Evolutionary conservation across 257 asterid genomes (phyloP), one percentile per base, ranked within the genome.

Genomic region (Coffea canephora): DNA sequence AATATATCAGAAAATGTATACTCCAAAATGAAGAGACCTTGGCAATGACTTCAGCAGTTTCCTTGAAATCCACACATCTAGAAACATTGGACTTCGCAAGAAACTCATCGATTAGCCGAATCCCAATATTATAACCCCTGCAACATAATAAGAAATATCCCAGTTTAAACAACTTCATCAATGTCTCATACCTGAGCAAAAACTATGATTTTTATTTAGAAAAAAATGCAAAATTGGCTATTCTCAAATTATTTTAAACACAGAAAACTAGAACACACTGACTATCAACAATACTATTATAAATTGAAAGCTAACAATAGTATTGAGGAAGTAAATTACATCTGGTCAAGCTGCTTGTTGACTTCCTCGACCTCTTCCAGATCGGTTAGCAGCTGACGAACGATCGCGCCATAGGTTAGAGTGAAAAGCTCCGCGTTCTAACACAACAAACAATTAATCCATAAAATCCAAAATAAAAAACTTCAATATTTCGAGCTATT

Each of bases 321-420:
- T 0, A 21, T 5, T 31, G 11, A 25, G 50, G 3, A 19, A 46
- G 77, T 34, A 61, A 78, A 67, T 85, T 86, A 96, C 97, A 94
- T 94, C 85, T 91, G 99, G 85, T 96, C 97, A 70, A 94, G 98
- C 90, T 96, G 98, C 65, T 93, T 95, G 84, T 93, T 93, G 86
- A 92, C 99, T 87, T 95, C 99, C 78, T 91, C 98, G 65, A 96
- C 99, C 87, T 96, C 98, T 88, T 96, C 98, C 89, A 94, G 92
- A 94, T 96, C 98, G 74, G 98, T 94, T 36, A 94, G 79, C 86
- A 96, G 86, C 89, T 96, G 99, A 80, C 99, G 94, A 75, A 96
- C 97, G 74, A 94, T 91, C 52, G 98, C 98, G 65, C 98, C 98
- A 64, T 93, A 95, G 19, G 99, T 96, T 65, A 96, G 83, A 69